A percentile compares a stretch with the other conserved stretches of the same genome.
Evolutionary conservation across 2,329 filamentous ascomycete genomes (phyloP).

Genomic region (Ophiostoma australiae): DNA sequence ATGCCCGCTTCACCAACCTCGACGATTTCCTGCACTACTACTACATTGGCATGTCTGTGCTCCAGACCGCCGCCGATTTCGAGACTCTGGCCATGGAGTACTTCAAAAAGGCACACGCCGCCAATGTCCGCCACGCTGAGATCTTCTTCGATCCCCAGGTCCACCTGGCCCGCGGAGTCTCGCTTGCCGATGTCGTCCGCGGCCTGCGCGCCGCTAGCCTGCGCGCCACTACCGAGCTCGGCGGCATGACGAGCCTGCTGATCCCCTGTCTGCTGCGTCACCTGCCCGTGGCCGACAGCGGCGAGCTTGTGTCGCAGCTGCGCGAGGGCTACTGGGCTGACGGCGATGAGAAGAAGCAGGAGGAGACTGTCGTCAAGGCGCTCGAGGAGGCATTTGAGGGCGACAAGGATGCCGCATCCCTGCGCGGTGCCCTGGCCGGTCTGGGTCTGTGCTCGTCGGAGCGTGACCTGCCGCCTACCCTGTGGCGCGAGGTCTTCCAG

Average conservation of each 20-base stretch:
- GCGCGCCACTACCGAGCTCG: conserved; percentile 56
- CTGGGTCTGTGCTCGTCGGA: conserved; percentile 34
- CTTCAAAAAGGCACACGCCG: conserved; percentile 57
- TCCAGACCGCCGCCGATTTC: conserved; percentile 63
- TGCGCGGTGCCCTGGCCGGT: conserved; percentile 28
- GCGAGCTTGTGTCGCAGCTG: conserved; percentile 43
- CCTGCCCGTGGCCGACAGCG: conserved; percentile 56
- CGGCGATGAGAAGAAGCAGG: conserved; percentile 15
- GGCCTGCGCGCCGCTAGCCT: conserved; percentile 59
- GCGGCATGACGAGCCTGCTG: conserved; percentile 57
- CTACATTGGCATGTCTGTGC: conserved; percentile 68
- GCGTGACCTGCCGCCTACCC: conserved; percentile 39
- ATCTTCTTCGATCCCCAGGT: conserved; percentile 80
- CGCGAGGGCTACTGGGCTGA: conserved; percentile 39
- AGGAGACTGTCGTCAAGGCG: conserved; percentile 17
- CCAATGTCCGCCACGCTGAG: conserved; percentile 67
- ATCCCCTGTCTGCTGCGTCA: conserved; percentile 71
- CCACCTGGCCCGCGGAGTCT: conserved; percentile 59
- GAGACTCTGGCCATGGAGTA: conserved; percentile 68
- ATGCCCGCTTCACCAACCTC: conserved; percentile 62
- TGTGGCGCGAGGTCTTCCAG: conserved; percentile 59
- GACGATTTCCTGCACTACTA: conserved; percentile 74
- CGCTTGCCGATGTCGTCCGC: conserved; percentile 57
- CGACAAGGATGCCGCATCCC: neutral
- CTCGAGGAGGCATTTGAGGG: conserved; percentile 17